A percentile compares a stretch with the other conserved stretches of the same genome.
Evolutionary conservation across 1,139 yeast species (phyloP).

Genomic region (Yamadazyma membranifaciens): DNA sequence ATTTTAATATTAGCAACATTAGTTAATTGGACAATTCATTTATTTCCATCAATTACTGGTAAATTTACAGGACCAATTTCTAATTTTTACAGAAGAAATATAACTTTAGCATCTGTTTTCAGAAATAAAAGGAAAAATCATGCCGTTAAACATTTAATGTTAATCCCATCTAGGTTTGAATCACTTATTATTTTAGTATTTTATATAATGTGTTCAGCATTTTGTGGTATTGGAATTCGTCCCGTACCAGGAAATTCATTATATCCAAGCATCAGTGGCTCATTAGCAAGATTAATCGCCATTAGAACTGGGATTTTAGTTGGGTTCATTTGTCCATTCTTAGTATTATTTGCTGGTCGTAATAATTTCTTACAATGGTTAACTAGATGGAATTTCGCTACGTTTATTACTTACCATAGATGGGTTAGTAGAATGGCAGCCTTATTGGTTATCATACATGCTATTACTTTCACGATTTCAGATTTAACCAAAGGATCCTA

Average conservation of each 20-base stretch:
- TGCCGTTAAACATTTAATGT: slow-evolving; percentile 19
- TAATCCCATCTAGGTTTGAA: slow-evolving; percentile 32
- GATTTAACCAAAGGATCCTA: slow-evolving; percentile 18
- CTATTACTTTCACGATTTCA: slow-evolving; percentile 20
- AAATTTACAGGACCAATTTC: slow-evolving; percentile 25
- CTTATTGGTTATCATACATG: slow-evolving; percentile 23
- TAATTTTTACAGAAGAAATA: slow-evolving; percentile 28
- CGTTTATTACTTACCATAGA: slow-evolving; percentile 29
- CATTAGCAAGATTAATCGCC: slow-evolving; percentile 21
- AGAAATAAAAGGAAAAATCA: slow-evolving; percentile 24
- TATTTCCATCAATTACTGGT: slow-evolving; percentile 27
- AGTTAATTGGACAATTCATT: slow-evolving; percentile 42
- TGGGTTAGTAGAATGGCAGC: slow-evolving; percentile 29
- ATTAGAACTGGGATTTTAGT: slow-evolving; percentile 32
- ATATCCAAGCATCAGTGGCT: slow-evolving; percentile 14
- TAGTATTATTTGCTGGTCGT: slow-evolving; percentile 32
- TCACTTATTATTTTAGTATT: slow-evolving; percentile 35
- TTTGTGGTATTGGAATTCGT: slow-evolving; percentile 24
- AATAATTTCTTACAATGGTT: slow-evolving; percentile 33
- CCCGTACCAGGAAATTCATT: slow-evolving; percentile 23
- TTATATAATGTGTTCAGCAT: slow-evolving; percentile 42
- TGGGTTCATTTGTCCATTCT: slow-evolving; percentile 23
- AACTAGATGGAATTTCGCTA: slow-evolving; percentile 30
- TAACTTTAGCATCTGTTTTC: slow-evolving; percentile 30
- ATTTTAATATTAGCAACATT: slow-evolving; percentile 41